These are phyloP conservation scores for Amoebophrya sp. DNA, from an alignment of 169 alveolate species.

Conservation along the genomic window DNA sequence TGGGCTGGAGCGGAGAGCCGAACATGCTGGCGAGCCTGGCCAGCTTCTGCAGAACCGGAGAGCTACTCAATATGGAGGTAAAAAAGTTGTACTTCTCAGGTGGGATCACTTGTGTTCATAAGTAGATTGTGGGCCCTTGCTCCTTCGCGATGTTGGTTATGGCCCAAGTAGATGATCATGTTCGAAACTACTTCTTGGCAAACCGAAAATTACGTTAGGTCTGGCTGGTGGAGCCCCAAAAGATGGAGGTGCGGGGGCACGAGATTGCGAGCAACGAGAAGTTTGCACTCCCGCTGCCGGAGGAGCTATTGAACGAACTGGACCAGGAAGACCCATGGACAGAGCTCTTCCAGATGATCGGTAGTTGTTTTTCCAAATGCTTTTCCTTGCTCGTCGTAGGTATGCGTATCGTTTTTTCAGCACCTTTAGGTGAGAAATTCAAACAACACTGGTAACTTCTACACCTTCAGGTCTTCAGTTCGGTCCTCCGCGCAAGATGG, in stretches of 20 bases:
- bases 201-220: neutral
- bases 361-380: too few species aligned
- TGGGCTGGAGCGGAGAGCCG: neutral
- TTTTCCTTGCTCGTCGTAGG: too few species aligned
- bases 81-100: too few species aligned
- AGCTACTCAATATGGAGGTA: neutral
- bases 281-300: neutral
- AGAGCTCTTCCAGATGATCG: neutral
- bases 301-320: neutral
- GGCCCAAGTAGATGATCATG: too few species aligned
- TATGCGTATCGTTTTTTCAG: too few species aligned
- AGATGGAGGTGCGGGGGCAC: neutral
- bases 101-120: too few species aligned
- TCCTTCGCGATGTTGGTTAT: too few species aligned
- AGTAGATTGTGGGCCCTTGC: too few species aligned
- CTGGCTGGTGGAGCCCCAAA: neutral
- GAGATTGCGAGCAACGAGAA: neutral
- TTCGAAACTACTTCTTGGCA: too few species aligned
- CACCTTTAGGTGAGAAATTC: too few species aligned
- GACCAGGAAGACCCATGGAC: conserved; percentile 2
- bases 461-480: too few species aligned
- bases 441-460: too few species aligned
- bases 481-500: neutral
- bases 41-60: neutral
- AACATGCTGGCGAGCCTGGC: neutral